Base-by-base conservation (phyloP, 257 asterid species). In the Lantana camara region DNA sequence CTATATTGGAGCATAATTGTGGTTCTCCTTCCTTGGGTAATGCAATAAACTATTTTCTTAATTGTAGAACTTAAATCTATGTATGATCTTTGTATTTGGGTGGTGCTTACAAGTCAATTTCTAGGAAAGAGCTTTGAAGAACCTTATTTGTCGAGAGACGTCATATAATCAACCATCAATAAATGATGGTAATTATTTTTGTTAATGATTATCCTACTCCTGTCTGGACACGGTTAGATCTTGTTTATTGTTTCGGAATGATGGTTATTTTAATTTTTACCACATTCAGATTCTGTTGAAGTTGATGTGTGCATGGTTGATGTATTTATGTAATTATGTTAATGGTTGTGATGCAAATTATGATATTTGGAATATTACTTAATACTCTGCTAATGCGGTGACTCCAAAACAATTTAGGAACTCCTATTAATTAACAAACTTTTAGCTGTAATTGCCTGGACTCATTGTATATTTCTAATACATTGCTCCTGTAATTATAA, bases 401-500 rank as follows among this genome's bases (percentile, higher is more conserved):
- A 14, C 11, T 3, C 9, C 1, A 30, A 30, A 24, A 63, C 59
- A 37, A 29, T 24, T 48, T 57, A 19, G 59, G 38, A 59, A 27
- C 5, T 64, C 7, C 22, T 68, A 23, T 64, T 72, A 60, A 53
- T 34, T 17, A 30, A 40, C 56, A 22, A 30, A 45, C 38, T 20
- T 60, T 30, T 45, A 45, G 20, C 45, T 21, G 4, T 74, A 62
- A 71, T 68, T 35, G 32, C 40, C 40, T 74, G 10, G 40, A 54
- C 38, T 63, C 6, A 20, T 67, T 16, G 37, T 37, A 12, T 66
- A 40, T 20, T 46, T 14, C 53, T 60, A 24, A 71, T 61, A 69
- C 69, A 56, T 67, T 67, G 56, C 75, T 66, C 48, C 57, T 66
- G 59, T 57, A 60, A 62, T 81, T 61, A 53, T 72, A 92, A 97